A percentile compares a stretch with the other conserved stretches of the same genome.
phyloP scores from a whole-genome alignment of 805 yeast species.

The Blastobotrys chiropterorum region DNA sequence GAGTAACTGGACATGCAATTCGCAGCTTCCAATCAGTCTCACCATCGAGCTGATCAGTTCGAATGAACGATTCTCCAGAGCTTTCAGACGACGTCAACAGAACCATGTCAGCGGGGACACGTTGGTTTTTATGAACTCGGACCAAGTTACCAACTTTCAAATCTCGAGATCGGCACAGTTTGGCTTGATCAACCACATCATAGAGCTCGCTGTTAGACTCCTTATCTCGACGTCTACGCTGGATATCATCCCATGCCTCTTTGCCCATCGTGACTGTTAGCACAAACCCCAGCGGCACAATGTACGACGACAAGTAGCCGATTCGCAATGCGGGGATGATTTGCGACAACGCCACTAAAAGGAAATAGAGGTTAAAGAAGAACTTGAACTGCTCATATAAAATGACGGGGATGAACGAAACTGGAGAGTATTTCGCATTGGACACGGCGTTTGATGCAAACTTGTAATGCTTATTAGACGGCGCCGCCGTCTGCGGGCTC shows the following conservation, averaged over 20 bases:
- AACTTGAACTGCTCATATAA: constrained; percentile 95
- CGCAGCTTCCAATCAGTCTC: constrained; percentile 98
- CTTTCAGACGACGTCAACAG: constrained; percentile 75
- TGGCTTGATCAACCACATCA: constrained; percentile 47
- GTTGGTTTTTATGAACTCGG: constrained; percentile 65
- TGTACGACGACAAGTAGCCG: constrained; percentile 87
- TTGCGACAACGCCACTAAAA: constrained; percentile 91
- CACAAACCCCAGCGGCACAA: constrained; percentile 93
- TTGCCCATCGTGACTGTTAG: constrained; percentile 88
- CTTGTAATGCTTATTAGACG: constrained; percentile 12
- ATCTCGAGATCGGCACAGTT: constrained; percentile 46
- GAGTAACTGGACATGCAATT: constrained; percentile 70
- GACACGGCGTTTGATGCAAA: constrained; percentile 72
- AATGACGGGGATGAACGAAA: constrained; percentile 82
- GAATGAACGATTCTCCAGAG: constrained; percentile 82
- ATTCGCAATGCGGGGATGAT: constrained; percentile 82
- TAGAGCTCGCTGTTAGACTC: constrained; percentile 83
- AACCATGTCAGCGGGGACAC: constrained; percentile 92
- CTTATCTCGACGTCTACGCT: constrained; percentile 79
- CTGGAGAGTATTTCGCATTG: constrained; percentile 87
- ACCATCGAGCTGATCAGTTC: constrained; percentile 97
- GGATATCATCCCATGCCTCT: constrained; percentile 92
- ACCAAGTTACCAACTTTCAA: constrained; percentile 85
- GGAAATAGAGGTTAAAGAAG: constrained; percentile 87
- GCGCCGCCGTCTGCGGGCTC: not conserved